Evolutionary conservation across 208 protist genomes (phyloP).

Genomic region (Angomonas ambiguus): DNA sequence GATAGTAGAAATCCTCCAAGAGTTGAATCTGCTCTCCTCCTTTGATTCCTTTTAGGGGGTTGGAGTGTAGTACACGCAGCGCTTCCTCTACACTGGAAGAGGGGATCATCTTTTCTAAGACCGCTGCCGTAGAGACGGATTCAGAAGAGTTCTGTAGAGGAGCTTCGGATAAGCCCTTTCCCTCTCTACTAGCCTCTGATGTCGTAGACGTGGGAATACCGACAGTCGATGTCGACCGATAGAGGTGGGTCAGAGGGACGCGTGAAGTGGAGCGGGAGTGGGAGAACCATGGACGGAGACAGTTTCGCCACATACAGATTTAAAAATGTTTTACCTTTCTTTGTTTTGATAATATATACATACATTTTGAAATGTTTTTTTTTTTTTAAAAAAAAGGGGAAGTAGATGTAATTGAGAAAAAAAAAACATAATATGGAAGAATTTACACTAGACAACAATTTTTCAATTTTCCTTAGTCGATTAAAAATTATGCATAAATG

Average conservation of each 20-base stretch:
- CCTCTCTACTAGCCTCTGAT: no score
- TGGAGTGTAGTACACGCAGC: background rate
- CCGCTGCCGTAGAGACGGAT: no score
- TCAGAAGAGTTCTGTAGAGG: no score
- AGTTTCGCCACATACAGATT: background rate
- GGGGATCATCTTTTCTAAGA: background rate
- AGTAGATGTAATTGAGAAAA: background rate
- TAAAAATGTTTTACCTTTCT: no score
- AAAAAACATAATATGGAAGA: background rate
- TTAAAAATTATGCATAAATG: background rate
- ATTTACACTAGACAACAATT: no score
- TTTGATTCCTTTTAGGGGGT: background rate
- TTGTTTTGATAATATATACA: background rate
- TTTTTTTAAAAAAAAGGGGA: slow-evolving; percentile 6
- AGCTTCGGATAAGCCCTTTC: no score
- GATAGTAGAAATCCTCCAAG: background rate
- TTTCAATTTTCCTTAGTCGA: no score
- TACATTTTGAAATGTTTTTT: slow-evolving; percentile 5
- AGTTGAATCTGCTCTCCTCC: background rate
- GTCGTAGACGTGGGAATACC: no score
- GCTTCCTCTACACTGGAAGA: background rate
- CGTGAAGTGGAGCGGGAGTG: background rate
- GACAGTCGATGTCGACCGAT: no score
- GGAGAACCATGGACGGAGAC: background rate
- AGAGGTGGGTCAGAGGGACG: background rate